Conservation (phyloP, 257 asterid species). For the Solanum gandarillasii region DNA sequence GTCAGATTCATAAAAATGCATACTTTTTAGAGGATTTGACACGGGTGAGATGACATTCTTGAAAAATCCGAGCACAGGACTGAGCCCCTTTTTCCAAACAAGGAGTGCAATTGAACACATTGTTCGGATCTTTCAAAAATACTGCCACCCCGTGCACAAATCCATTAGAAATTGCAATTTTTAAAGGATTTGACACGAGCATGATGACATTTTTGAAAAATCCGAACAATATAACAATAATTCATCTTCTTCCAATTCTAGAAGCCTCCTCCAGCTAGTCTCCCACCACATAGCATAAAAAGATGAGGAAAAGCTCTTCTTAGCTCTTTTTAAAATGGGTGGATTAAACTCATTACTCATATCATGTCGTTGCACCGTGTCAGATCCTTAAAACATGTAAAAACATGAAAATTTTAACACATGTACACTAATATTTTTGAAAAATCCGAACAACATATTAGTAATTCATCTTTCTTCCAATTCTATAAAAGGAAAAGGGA, state of each 20-base stretch:
- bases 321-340: neutral
- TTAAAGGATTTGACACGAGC: neutral
- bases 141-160: neutral
- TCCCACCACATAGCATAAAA: neutral
- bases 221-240: neutral
- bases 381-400: neutral
- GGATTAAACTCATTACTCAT: neutral
- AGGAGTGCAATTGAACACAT: neutral
- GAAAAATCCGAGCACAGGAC: neutral
- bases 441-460: neutral
- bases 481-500: neutral
- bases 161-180: neutral
- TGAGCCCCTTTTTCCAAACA: neutral
- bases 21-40: neutral
- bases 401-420: neutral
- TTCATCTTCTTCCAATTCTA: neutral
- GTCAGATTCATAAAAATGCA: neutral
- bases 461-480: neutral
- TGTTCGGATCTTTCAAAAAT: neutral
- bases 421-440: neutral
- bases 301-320: neutral
- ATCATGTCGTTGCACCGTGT: neutral
- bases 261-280: neutral
- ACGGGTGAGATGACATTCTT: no score
- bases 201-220: fast-evolving